Conservation (phyloP, 208 protist species). For the Acanthamoeba sp. region DNA sequence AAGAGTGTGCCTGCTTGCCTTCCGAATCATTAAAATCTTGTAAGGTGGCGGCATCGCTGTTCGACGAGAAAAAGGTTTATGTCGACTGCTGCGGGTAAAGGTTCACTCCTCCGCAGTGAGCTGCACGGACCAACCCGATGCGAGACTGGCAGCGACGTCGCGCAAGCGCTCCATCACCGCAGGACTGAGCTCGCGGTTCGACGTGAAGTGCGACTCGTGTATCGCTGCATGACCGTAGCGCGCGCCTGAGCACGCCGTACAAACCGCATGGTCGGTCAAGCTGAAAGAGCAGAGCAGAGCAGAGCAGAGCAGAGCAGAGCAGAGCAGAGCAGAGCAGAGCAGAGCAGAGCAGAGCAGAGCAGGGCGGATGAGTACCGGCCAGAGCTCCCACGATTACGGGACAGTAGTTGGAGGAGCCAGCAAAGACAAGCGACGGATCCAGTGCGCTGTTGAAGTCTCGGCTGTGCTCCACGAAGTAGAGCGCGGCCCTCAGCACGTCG, state of each 20-base stretch:
- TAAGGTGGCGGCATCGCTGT: no score
- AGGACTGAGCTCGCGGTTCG: neutral
- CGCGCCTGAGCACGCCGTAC: neutral
- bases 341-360: no score
- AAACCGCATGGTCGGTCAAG: neutral
- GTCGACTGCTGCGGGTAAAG: no score
- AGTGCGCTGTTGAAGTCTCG: constrained; percentile 46
- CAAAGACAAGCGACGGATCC: neutral
- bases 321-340: no score
- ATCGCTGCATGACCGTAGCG: constrained; percentile 15
- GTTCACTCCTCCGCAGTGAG: no score
- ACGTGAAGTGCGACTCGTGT: neutral
- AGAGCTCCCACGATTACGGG: constrained; percentile 49
- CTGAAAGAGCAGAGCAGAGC: no score
- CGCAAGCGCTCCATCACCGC: neutral
- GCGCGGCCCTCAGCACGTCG: constrained; percentile 12
- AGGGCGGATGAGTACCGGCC: no score
- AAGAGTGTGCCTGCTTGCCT: no score
- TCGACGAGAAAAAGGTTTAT: no score
- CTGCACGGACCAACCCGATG: neutral
- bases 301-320: no score
- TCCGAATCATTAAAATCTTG: no score
- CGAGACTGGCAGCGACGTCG: neutral
- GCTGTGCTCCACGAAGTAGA: constrained; percentile 44
- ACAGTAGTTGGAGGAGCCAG: constrained; percentile 53